Conservation (phyloP, 805 yeast genomes). For the Hanseniaspora osmophila region DNA sequence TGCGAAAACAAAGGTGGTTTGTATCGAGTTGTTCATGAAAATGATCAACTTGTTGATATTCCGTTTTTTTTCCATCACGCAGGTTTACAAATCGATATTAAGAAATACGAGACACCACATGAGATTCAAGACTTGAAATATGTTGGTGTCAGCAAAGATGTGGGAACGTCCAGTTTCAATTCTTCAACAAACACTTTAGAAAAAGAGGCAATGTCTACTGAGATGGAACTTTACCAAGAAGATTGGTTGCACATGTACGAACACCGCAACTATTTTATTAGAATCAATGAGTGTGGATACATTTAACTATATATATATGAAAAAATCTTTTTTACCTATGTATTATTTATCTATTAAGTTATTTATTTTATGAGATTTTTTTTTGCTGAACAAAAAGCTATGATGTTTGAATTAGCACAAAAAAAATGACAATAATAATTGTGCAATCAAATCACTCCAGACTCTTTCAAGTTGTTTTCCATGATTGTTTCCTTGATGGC, state of each 20-base stretch:
- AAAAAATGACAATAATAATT: too few species aligned
- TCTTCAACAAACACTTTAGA: too few species aligned
- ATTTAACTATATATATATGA: not conserved
- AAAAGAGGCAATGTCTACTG: too few species aligned
- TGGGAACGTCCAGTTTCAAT: too few species aligned
- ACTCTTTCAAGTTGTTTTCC: conserved; percentile 61
- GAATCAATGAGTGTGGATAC: conserved; percentile 21
- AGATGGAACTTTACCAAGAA: not conserved
- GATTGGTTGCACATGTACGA: conserved; percentile 23
- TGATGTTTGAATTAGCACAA: too few species aligned
- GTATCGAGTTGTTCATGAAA: conserved; percentile 41
- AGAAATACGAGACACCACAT: conserved; percentile 24
- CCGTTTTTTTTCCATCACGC: conserved; percentile 42
- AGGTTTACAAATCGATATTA: conserved; percentile 38
- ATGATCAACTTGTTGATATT: conserved; percentile 43
- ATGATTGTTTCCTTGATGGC: conserved; percentile 71
- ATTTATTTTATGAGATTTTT: not conserved
- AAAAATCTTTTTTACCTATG: too few species aligned
- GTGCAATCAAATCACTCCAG: conserved; percentile 43
- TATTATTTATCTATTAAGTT: not conserved
- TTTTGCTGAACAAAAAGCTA: not conserved
- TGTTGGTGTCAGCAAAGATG: conserved; percentile 8
- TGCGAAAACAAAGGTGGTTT: conserved; percentile 9
- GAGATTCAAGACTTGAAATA: conserved; percentile 14
- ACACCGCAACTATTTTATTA: conserved; percentile 26